Evolutionary conservation across 768 basidiomycete genomes (phyloP), one percentile per base, ranked within the genome.

Genomic region (Hygrophoropsis aurantiaca): DNA sequence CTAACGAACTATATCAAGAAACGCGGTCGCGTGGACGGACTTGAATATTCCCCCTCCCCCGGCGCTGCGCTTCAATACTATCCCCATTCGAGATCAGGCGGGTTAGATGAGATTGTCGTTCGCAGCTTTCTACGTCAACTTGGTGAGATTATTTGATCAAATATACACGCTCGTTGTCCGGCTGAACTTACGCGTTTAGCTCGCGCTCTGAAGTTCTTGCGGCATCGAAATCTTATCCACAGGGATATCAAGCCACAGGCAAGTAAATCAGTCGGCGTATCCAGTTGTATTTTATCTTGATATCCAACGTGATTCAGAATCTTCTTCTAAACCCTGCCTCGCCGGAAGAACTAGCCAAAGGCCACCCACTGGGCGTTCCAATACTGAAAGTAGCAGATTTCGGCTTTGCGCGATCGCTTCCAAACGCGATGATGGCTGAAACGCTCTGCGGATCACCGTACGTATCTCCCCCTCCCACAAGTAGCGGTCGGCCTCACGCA

Each of bases 381-480:
- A 82, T 98, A 19, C 82, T 99, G 57, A 97, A 98, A 68, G 85
- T 98, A 1, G 97, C 97, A 13, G 97, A 98, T 67, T 99, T 99
- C 63, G 97, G 97, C 0, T 99, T 99, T 59, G 97, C 97, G 0
- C 81, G 97, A 15, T 90, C 86, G 18, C 73, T 99, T 2, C 94
- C 94, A 0, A 89, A 86, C 26, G 83, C 90, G 6, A 88, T 92
- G 80, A 82, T 98, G 82, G 97, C 95, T 15, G 97, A 98, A 68
- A 99, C 97, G 4, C 74, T 99, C 2, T 99, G 97, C 64, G 95
- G 97, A 3, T 97, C 94, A 11, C 97, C 95, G 85, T 94, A 62
- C 68, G 91, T 80, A 18, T 25, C 7, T 41, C 37, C 41, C 21
- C n/a, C 38, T 8, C 23, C 42, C 33, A 19, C 1, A 38, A 20